Conservation (phyloP, 2,329 filamentous ascomycete genomes). For the Cladosporium sp. region DNA sequence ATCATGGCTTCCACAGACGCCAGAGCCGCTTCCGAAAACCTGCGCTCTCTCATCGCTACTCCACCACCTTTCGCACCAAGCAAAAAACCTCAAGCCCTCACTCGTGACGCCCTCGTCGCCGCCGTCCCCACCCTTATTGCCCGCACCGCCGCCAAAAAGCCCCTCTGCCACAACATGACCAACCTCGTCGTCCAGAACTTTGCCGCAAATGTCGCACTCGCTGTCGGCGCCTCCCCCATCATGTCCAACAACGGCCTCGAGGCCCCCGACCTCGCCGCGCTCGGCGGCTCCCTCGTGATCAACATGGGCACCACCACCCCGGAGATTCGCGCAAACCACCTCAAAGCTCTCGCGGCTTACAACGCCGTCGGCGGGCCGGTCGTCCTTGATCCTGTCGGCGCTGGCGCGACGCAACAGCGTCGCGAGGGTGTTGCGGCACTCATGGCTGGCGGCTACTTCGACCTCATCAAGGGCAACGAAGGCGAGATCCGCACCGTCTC, state of each 20-base stretch:
- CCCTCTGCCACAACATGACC: slow-evolving; percentile 93
- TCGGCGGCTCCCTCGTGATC: slow-evolving; percentile 74
- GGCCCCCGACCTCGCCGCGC: slow-evolving; percentile 68
- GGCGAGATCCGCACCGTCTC: slow-evolving; percentile 73
- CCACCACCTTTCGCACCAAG: slow-evolving; percentile 31
- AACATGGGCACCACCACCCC: slow-evolving; percentile 92
- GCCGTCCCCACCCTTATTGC: slow-evolving; percentile 40
- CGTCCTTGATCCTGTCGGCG: slow-evolving; percentile 84
- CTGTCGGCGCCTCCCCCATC: slow-evolving; percentile 81
- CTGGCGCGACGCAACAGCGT: slow-evolving; percentile 72
- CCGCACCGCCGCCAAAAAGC: slow-evolving; percentile 56
- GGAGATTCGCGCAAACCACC: slow-evolving; percentile 65
- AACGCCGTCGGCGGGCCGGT: slow-evolving; percentile 70
- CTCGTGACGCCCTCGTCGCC: slow-evolving; percentile 22
- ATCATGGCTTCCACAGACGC: slow-evolving; percentile 70
- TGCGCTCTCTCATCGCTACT: slow-evolving; percentile 51
- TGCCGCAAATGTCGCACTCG: slow-evolving; percentile 81
- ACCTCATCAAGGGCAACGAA: slow-evolving; percentile 91
- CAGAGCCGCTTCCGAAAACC: slow-evolving; percentile 52
- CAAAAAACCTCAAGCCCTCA: slow-evolving; percentile 26
- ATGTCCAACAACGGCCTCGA: slow-evolving; percentile 87
- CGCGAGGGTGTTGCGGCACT: slow-evolving; percentile 65
- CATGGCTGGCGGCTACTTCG: slow-evolving; percentile 67
- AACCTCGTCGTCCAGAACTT: slow-evolving; percentile 95
- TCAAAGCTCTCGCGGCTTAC: slow-evolving; percentile 71